Conservation (phyloP, 1,139 yeast species). For the Scheffersomyces cryptocercus region DNA sequence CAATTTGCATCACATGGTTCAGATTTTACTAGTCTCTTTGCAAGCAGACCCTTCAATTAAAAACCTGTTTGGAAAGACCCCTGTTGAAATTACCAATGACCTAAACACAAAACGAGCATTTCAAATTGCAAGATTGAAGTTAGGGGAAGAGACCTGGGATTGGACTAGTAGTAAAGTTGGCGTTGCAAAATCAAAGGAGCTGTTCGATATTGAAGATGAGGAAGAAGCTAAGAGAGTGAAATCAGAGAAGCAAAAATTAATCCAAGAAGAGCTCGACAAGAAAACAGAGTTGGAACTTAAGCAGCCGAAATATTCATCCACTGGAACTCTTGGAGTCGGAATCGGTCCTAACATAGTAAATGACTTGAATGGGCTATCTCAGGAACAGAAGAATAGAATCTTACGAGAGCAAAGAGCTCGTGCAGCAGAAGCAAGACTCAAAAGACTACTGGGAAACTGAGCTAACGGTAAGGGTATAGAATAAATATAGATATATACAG, state of each 20-base stretch:
- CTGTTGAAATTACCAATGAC: slow-evolving; percentile 57
- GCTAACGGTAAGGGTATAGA: not conserved
- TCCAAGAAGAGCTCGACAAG: slow-evolving; percentile 42
- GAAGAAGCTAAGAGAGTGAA: slow-evolving; percentile 30
- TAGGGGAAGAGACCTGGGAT: slow-evolving; percentile 71
- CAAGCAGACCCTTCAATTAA: slow-evolving; percentile 68
- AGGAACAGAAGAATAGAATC: slow-evolving; percentile 70
- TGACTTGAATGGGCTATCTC: slow-evolving; percentile 43
- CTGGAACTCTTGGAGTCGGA: slow-evolving; percentile 26
- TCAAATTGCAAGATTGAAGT: slow-evolving; percentile 62
- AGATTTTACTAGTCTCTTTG: slow-evolving; percentile 59
- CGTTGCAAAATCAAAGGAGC: slow-evolving; percentile 62
- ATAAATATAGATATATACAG: not conserved
- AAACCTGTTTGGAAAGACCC: slow-evolving; percentile 60
- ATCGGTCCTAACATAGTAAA: slow-evolving; percentile 14
- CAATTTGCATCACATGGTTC: slow-evolving; percentile 68
- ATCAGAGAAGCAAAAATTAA: slow-evolving; percentile 36
- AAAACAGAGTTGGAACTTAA: slow-evolving; percentile 41
- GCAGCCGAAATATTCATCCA: slow-evolving; percentile 31
- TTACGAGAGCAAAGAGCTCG: slow-evolving; percentile 95
- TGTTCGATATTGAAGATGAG: slow-evolving; percentile 49
- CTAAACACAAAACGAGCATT: slow-evolving; percentile 55
- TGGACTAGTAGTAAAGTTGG: slow-evolving; percentile 76
- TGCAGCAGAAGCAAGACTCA: slow-evolving; percentile 90
- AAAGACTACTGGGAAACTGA: slow-evolving; percentile 8